Evolutionary conservation across 2,329 filamentous ascomycete species (phyloP).

Genomic region (Aspergillus arachidicola): DNA sequence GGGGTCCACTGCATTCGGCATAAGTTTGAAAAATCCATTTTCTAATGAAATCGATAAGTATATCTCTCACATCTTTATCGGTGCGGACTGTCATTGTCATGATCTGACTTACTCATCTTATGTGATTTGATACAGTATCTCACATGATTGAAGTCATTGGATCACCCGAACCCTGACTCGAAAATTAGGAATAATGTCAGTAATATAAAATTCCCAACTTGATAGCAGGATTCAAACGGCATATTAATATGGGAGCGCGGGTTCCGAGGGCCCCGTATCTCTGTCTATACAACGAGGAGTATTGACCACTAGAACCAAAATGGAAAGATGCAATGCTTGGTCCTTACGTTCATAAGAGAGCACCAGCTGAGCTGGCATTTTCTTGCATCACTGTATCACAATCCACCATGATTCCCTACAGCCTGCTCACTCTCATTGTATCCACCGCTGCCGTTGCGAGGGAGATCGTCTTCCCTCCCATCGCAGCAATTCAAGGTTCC

Average conservation of each 20-base stretch:
- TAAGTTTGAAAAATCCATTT: background rate
- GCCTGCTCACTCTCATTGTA: background rate
- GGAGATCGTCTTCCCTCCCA: slow-evolving; percentile 34
- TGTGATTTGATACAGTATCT: background rate
- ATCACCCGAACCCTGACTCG: background rate
- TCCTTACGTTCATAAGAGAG: background rate
- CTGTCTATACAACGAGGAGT: background rate
- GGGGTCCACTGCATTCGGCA: background rate
- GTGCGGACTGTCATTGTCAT: background rate
- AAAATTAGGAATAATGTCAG: background rate
- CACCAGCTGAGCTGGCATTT: background rate
- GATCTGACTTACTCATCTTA: background rate
- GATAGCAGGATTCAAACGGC: background rate
- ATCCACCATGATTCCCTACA: background rate
- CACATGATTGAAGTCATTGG: background rate
- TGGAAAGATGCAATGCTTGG: background rate
- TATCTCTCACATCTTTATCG: background rate
- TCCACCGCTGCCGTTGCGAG: slow-evolving; percentile 9
- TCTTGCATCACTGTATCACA: background rate
- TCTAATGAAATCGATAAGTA: background rate
- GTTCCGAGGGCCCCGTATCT: background rate
- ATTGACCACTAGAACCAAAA: background rate
- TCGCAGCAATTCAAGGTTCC: slow-evolving; percentile 23
- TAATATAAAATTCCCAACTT: background rate
- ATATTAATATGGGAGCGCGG: background rate